phyloP scores from a whole-genome alignment of 2,329 filamentous ascomycete species.

The Sarocladium strictum region DNA sequence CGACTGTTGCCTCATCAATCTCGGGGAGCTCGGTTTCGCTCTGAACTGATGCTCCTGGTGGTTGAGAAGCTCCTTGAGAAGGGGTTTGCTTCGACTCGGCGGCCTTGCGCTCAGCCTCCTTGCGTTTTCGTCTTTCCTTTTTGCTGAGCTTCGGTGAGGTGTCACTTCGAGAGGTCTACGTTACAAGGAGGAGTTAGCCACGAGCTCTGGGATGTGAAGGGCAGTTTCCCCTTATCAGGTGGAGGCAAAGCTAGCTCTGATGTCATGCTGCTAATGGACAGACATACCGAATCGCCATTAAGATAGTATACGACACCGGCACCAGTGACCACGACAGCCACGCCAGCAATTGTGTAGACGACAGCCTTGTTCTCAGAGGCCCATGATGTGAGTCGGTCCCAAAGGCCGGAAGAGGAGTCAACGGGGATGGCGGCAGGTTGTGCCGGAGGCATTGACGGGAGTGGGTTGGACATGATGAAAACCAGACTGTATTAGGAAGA shows the following conservation, averaged over 20 bases:
- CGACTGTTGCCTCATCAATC: conserved; percentile 51
- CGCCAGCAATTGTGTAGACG: conserved; percentile 93
- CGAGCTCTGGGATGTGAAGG: not conserved
- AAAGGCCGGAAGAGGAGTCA: conserved; percentile 62
- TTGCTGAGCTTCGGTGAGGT: conserved; percentile 70
- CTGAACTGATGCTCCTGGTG: conserved; percentile 49
- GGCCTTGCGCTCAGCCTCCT: conserved; percentile 64
- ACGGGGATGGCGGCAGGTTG: conserved; percentile 40
- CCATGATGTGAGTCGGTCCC: conserved; percentile 89
- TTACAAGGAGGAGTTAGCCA: conserved; percentile 6
- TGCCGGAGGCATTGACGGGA: conserved; percentile 41
- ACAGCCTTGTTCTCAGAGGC: conserved; percentile 91
- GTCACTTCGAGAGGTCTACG: conserved; percentile 38
- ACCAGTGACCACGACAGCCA: conserved; percentile 84
- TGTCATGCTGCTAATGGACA: not conserved
- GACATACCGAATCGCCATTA: conserved; percentile 49
- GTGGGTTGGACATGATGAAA: conserved; percentile 37
- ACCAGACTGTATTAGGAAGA: conserved; percentile 17
- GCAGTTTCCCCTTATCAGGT: not conserved
- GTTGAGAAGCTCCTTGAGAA: conserved; percentile 26
- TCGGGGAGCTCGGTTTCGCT: conserved; percentile 65
- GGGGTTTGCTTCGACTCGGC: conserved; percentile 29
- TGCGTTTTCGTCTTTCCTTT: conserved; percentile 84
- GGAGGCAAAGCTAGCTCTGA: not conserved
- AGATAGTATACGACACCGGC: conserved; percentile 93